Evolutionary conservation across 1,139 yeast species (phyloP), one percentile per base, ranked within the genome.

Genomic region (Geotrichum siamense): DNA sequence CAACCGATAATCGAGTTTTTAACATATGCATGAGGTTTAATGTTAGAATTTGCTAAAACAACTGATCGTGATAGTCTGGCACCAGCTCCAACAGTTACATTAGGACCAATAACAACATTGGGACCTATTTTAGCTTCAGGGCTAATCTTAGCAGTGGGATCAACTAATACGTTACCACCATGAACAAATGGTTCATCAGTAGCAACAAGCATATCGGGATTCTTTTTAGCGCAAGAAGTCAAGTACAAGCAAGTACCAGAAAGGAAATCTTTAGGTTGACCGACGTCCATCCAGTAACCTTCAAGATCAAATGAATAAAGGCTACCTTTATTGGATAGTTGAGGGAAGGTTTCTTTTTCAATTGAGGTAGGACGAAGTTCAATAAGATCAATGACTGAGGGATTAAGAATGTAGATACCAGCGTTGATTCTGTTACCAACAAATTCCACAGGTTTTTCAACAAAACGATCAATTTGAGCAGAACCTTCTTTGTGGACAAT

Each of bases 271-370:
- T 91, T 91, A 76, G 99, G 99, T 75, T 93, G 99, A 68, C 99
- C 99, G 59, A 93, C 96, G 69, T 93, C 99, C 98, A 93, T 93
- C 99, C 99, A 93, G 84, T 80, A 93, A 55, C 98, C 98, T 73
- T 91, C 96, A 64, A 93, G 79, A 69, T 93, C 99, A 64, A 85
- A 93, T 48, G 97, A 87, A 76, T 81, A 94, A 61, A 93, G 76
- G 53, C 84, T 78, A 63, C 83, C 89, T 65, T 81, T 74, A 68
- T 83, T 93, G 55, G 93, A 96, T 61, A 93, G 78, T 61, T 75
- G 72, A 61, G 99, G 99, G 96, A 93, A 93, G 58, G 96, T 89
- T 76, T 93, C 99, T 82, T 89, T 89, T 76, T 93, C 99, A 61
- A 93, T 91, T 44, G 97, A 89, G 55, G 98, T 91, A 69, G 99